A percentile compares a stretch with the other conserved stretches of the same genome.
phyloP scores from a whole-genome alignment of 805 yeast genomes.

The Sungouiozyma ichnusensis region DNA sequence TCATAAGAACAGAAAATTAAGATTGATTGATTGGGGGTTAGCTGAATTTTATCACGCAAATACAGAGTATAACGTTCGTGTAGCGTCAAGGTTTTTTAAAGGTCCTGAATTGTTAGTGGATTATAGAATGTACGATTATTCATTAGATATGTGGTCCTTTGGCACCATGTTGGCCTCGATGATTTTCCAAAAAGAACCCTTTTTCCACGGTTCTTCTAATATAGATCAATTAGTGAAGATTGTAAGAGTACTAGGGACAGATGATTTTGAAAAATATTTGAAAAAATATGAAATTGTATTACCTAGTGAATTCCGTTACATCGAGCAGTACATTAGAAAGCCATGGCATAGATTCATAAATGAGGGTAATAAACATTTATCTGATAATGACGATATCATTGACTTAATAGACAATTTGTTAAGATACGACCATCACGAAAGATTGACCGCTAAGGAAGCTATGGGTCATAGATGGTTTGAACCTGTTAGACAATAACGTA shows the following conservation, averaged over 20 bases:
- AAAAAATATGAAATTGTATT: conserved; percentile 60
- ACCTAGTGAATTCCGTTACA: conserved; percentile 66
- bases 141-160: conserved; percentile 86
- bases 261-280: conserved; percentile 59
- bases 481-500: conserved; percentile 8
- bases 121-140: conserved; percentile 80
- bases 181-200: conserved; percentile 82
- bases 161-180: conserved; percentile 91
- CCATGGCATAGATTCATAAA: conserved; percentile 81
- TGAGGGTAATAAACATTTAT: conserved; percentile 53
- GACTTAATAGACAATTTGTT: conserved; percentile 74
- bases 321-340: conserved; percentile 64
- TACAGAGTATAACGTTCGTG: conserved; percentile 84
- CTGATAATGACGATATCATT: conserved; percentile 56
- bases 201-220: conserved; percentile 84
- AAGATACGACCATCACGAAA: conserved; percentile 78
- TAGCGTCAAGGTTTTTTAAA: conserved; percentile 85
- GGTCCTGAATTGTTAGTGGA: conserved; percentile 88
- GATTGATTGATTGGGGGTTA: conserved; percentile 91
- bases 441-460: conserved; percentile 83
- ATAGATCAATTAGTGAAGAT: conserved; percentile 87
- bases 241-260: conserved; percentile 79
- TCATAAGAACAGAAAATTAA: conserved; percentile 54
- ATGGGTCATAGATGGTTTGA: conserved; percentile 46
- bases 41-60: conserved; percentile 91